Evolutionary conservation across 345 rosid genomes (phyloP), one percentile per base, ranked within the genome.

Genomic region (Alliaria petiolata): DNA sequence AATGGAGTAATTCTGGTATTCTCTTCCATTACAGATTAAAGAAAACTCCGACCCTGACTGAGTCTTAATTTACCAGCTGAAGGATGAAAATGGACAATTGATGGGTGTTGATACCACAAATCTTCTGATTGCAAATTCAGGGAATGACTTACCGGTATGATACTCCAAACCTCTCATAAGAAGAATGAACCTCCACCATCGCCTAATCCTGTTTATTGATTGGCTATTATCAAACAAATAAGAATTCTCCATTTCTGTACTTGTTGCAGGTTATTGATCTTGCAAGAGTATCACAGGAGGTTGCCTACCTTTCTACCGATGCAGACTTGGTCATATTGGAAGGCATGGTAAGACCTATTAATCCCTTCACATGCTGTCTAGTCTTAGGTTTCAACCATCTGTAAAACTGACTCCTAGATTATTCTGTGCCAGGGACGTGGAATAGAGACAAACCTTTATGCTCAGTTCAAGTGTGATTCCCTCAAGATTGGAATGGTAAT

Each of bases 361-460:
- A 5, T 33, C 45, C 9, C 26, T 43, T 15, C 28, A 42, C 39
- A 8, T 62, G 69, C 14, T 26, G 5, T 61, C 62, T 55, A 45
- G 67, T 72, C 78, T 42, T 30, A 0, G 6, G n/a, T 35, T 47
- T 33, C 62, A 56, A 52, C 51, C 45, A 31, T 45, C 53, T 34
- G 31, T 47, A 76, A 70, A 22, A 38, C 67, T 44, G 58, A 75
- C 46, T 53, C 58, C 19, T 54, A 13, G 13, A 57, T 55, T 78
- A 35, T 67, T 66, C 40, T 74, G 74, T 28, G 49, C 59, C 89
- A 95, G 98, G 99, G 99, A 43, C 98, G 97, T 45, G 99, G 97
- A 57, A 92, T 95, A 66, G 98, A 95, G 87, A 95, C 98, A 43
- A 95, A 95, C 74, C 97, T 95, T 44, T 92, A 95, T 58, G 98